Evolutionary conservation across 2,329 filamentous ascomycete genomes (phyloP).

Genomic region (Harringtonia lauricola): DNA sequence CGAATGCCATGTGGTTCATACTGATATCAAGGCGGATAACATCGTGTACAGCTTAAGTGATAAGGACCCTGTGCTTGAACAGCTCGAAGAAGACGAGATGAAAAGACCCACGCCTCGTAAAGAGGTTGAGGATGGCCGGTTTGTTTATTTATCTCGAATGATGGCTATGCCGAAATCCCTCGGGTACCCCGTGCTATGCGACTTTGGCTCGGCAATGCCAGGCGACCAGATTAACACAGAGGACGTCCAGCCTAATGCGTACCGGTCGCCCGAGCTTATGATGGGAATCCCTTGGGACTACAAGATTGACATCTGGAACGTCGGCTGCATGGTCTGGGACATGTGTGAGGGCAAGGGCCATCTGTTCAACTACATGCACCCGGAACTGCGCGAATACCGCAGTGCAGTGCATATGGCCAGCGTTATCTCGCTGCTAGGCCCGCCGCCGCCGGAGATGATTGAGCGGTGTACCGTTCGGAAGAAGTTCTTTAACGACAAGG

Average conservation of each 20-base stretch:
- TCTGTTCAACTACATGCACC: neutral
- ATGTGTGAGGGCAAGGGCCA: neutral
- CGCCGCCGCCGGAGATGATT: neutral
- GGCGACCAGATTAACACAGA: neutral
- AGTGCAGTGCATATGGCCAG: neutral
- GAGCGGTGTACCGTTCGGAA: neutral
- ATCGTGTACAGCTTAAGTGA: neutral
- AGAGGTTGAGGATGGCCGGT: neutral
- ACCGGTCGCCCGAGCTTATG: neutral
- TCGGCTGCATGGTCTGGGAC: neutral
- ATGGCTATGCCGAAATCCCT: neutral
- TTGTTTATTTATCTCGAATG: neutral
- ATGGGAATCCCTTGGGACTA: neutral
- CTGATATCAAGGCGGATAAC: neutral
- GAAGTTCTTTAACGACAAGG: neutral
- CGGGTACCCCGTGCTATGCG: neutral
- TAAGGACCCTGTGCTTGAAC: neutral
- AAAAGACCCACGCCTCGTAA: neutral
- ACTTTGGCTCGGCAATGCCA: neutral
- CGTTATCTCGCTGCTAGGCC: neutral
- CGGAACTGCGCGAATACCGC: neutral
- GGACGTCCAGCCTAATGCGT: neutral
- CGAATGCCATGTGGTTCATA: neutral
- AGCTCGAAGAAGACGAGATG: neutral
- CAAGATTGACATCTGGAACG: conserved; percentile 1